Evolutionary conservation across 768 basidiomycete species (phyloP).

Genomic region (Suillus americanus): DNA sequence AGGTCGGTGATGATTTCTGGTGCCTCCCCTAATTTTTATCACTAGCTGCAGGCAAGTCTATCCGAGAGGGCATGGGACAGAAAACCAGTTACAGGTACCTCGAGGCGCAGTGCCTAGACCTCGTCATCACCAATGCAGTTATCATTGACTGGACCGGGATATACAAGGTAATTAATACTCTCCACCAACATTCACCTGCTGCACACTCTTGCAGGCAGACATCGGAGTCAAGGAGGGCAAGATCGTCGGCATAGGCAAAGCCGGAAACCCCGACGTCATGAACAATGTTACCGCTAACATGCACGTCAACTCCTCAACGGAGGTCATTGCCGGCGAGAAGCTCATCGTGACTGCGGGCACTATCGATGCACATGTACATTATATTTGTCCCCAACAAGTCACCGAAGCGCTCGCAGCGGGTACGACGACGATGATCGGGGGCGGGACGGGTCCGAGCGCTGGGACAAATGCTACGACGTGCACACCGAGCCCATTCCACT

Average conservation of each 20-base stretch:
- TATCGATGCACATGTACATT: constrained; percentile 91
- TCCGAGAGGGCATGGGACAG: constrained; percentile 98
- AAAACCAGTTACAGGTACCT: constrained; percentile 65
- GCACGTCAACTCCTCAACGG: constrained; percentile 87
- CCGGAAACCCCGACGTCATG: constrained; percentile 96
- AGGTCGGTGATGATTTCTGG: constrained; percentile 42
- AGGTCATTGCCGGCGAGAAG: constrained; percentile 95
- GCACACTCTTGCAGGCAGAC: constrained; percentile 65
- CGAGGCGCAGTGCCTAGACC: constrained; percentile 65
- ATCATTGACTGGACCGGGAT: constrained; percentile 96
- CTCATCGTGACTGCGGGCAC: constrained; percentile 93
- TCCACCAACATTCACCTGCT: background rate
- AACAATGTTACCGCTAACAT: constrained; percentile 69
- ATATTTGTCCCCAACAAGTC: constrained; percentile 93
- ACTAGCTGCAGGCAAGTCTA: constrained; percentile 69
- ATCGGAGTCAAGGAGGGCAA: constrained; percentile 85
- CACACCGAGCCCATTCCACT: constrained; percentile 87
- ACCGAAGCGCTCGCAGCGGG: constrained; percentile 80
- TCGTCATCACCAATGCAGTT: constrained; percentile 93
- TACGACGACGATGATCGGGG: constrained; percentile 93
- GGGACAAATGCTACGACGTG: constrained; percentile 92
- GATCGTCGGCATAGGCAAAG: constrained; percentile 92
- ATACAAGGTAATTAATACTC: constrained; percentile 63
- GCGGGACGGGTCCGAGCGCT: constrained; percentile 91
- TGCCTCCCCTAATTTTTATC: background rate